Evolutionary conservation across 805 yeast species (phyloP), one percentile per base, ranked within the genome.

Genomic region (Candida koratica): DNA sequence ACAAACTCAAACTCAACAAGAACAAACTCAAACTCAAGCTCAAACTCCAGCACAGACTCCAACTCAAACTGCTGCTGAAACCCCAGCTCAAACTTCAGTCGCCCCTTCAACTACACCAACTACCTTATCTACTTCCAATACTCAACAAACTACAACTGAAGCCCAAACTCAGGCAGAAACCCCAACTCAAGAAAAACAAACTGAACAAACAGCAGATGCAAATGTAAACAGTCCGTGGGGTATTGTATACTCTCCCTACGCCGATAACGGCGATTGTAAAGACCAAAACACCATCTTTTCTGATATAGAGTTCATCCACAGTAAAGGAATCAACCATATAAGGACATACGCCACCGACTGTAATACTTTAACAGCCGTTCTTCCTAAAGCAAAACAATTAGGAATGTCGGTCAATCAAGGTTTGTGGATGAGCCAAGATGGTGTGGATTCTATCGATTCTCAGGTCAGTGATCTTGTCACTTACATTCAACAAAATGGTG

Each of bases 331-430:
- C 49, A 54, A 61, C 25, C 72, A 73, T 35, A 63, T 89, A 36
- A 78, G 97, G 66, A 56, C 86, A 36, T 89, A 89, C 55, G 95
- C 95, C 48, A 82, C 85, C 40, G 97, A 89, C 59, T 89, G 97
- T 66, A 69, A 75, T 55, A 75, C 83, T 17, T 60, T 84, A 32
- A 52, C 70, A 19, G 77, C 82, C 3, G 77, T 87, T 25, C 69
- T 77, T 48, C 85, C 93, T 32, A 71, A 69, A 25, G 74, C 82
- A 47, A 50, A 52, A 16, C 34, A 56, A 10, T 60, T 82, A 36
- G 95, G 95, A 4, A 56, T 89, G 34, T 75, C 64, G 25, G 76
- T 88, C 40, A 82, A 84, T 58, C 96, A 86, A 68, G 96, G 97
- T 32, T 73, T 89, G 60, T 89, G 93, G 89, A 79, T 89, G 45